phyloP scores from a whole-genome alignment of 1,284 basidiomycete genomes.

The Pascua sp. region DNA sequence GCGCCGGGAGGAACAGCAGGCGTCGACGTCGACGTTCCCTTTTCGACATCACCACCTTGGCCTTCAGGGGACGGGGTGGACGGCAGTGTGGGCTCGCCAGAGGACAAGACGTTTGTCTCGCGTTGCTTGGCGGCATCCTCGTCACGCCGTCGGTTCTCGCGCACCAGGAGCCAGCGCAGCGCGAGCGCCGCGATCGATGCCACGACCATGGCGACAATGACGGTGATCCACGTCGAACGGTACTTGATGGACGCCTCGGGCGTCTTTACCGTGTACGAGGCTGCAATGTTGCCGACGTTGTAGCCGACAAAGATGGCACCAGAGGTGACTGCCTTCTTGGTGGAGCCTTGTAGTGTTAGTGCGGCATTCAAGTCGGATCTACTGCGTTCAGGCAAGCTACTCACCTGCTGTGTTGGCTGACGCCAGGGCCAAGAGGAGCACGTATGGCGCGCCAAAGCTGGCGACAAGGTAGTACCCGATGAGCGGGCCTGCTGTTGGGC shows the following conservation, averaged over 20 bases:
- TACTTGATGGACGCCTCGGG: conserved; percentile 48
- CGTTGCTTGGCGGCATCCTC: background rate
- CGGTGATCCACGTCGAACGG: conserved; percentile 52
- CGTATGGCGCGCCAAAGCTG: conserved; percentile 54
- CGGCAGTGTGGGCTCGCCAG: background rate
- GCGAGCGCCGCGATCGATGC: conserved; percentile 35
- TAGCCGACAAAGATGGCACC: conserved; percentile 52
- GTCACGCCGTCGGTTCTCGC: conserved; percentile 44
- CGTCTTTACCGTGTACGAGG: conserved; percentile 46
- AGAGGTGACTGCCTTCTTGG: conserved; percentile 51
- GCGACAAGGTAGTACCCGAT: conserved; percentile 53
- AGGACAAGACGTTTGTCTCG: conserved; percentile 1
- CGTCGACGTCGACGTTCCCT: no score
- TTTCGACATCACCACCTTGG: conserved; percentile 6
- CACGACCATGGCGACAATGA: conserved; percentile 48
- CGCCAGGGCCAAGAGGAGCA: conserved; percentile 50
- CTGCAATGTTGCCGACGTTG: conserved; percentile 47
- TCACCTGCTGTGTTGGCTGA: conserved; percentile 50
- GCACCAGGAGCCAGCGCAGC: conserved; percentile 36
- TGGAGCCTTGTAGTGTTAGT: conserved; percentile 32
- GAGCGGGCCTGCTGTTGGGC: conserved; percentile 49
- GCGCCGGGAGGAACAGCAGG: no score
- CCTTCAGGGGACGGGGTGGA: background rate
- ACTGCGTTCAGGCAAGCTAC: background rate
- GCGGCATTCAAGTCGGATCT: background rate